Evolutionary conservation across 208 protist species (phyloP), one percentile per base, ranked within the genome.

Genomic region (Trypanosoma boissoni): DNA sequence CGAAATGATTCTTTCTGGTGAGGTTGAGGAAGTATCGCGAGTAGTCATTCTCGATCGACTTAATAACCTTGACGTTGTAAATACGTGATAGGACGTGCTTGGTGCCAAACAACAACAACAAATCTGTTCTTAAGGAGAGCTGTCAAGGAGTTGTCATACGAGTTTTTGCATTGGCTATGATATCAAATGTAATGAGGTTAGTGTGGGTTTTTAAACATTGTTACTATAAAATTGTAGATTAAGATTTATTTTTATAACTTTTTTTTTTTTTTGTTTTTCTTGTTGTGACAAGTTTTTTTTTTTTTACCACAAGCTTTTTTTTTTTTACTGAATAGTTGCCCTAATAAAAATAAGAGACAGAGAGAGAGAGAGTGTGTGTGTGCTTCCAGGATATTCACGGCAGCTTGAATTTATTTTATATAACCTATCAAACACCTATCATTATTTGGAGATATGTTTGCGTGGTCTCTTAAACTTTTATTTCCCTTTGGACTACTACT

Each of bases 11-110:
- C 76, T 98, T 7, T 97, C 92, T 16, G 98, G 98, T 2, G 97
- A 99, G 66, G 90, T 99, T 24, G 85, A 98, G 74, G 98, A 99
- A 58, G 98, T 98, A 0, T 97, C 79, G 21, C 97, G 98, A 16
- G 75, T 73, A 10, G 78, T 86, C 3, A 97, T 99, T 31, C 45
- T 99, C 27, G 65, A 84, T 18, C 74, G 97, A 7, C 64, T 99
- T 8, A 73, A 88, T 14, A 67, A 92, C 20, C 68, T 99, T 0
- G 96, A 99, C 20, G 83, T 97, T 43, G 81, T 91, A 0, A 96
- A 92, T 49, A 79, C 41, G 20, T 73, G 42, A 63, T 16, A 45
- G 21, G 29, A 9, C 26, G 18, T 45, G 10, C 12, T 21, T 14
- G 42, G 16, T 1, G 23, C 43, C 43, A 4, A 32, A 24, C 28